Evolutionary conservation across 78 protist genomes (phyloP).

Genomic region (Paulinella micropora): DNA sequence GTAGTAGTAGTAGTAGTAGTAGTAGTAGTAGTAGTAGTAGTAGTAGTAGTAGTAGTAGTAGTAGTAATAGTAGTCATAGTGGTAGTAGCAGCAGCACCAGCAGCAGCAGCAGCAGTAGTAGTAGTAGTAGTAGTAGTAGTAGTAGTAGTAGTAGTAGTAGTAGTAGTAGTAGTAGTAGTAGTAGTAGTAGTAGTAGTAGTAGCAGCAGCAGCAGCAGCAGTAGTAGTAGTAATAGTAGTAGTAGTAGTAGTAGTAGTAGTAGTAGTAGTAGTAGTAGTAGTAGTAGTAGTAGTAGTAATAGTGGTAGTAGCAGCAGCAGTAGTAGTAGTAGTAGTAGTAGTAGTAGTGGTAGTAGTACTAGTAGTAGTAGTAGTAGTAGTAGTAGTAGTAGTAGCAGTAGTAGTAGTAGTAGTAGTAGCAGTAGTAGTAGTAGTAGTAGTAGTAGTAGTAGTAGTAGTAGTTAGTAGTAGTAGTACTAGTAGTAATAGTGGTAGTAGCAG

Average conservation of each 20-base stretch:
- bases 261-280: not conserved
- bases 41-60: not conserved
- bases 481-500: too few relatives aligned
- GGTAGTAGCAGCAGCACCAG: not conserved
- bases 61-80: not conserved
- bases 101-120: not conserved
- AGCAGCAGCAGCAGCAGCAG: too few relatives aligned
- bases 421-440: not conserved
- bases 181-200: too few relatives aligned
- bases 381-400: not conserved
- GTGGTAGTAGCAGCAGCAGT: not conserved
- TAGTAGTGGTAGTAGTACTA: not conserved
- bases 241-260: too few relatives aligned
- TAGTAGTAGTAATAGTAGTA: too few relatives aligned
- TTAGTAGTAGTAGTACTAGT: too few relatives aligned
- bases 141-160: not conserved
- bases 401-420: not conserved
- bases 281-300: not conserved
- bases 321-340: not conserved
- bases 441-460: not conserved
- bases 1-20: not conserved
- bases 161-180: too few relatives aligned
- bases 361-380: not conserved
- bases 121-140: not conserved
- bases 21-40: not conserved